Conservation (phyloP, 2,329 filamentous ascomycete species). For the Colletotrichum scovillei region DNA sequence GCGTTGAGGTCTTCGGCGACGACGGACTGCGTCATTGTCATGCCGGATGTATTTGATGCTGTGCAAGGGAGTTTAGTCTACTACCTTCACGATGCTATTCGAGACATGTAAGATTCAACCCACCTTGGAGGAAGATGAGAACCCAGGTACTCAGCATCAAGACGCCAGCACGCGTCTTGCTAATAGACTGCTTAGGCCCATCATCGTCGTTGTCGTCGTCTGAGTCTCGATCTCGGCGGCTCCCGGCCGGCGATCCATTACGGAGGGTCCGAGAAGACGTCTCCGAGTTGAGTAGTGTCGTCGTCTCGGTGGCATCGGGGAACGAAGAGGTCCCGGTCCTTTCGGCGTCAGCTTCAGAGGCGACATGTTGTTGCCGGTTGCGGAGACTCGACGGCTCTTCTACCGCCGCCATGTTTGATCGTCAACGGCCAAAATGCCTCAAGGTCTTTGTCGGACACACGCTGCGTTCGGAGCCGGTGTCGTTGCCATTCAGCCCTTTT, state of each 20-base stretch:
- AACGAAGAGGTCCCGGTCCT: neutral
- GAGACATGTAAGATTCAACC: slow-evolving; percentile 6
- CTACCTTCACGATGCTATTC: neutral
- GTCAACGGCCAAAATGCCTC: slow-evolving; percentile 16
- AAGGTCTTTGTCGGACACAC: neutral
- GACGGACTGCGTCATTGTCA: slow-evolving; percentile 82
- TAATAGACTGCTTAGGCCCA: slow-evolving; percentile 40
- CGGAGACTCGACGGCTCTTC: neutral
- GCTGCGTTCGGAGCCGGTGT: neutral
- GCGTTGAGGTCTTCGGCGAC: slow-evolving; percentile 82
- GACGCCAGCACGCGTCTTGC: slow-evolving; percentile 50
- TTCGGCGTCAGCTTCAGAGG: neutral
- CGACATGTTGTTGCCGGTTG: slow-evolving; percentile 4
- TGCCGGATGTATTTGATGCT: slow-evolving; percentile 80
- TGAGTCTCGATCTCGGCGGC: slow-evolving; percentile 19
- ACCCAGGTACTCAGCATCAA: slow-evolving; percentile 66
- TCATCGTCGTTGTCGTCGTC: slow-evolving; percentile 17
- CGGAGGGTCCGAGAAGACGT: slow-evolving; percentile 28
- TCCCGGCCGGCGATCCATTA: slow-evolving; percentile 18
- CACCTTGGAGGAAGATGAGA: slow-evolving; percentile 71
- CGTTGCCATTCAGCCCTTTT: slow-evolving; percentile 9
- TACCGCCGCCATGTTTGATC: slow-evolving; percentile 10
- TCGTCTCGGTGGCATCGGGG: slow-evolving; percentile 32
- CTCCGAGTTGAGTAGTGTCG: slow-evolving; percentile 33
- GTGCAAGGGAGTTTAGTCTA: slow-evolving; percentile 15